A percentile compares a stretch with the other conserved stretches of the same genome.
phyloP scores from a whole-genome alignment of 192 early-diverging fungal genomes.

The Mortierella claussenii region DNA sequence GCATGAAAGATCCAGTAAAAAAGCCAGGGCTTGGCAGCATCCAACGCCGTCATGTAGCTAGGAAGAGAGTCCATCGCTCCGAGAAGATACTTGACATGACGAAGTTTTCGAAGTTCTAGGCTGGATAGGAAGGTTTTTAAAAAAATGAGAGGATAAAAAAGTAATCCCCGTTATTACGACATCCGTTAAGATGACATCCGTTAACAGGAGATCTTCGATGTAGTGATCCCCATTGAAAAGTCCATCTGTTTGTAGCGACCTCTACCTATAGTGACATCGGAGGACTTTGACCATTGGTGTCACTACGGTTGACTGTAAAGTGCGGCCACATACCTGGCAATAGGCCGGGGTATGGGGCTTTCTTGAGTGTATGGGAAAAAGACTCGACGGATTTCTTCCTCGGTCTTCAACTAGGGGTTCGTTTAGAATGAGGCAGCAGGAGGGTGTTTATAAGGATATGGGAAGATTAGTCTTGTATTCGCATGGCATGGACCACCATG shows the following conservation, averaged over 20 bases:
- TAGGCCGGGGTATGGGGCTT: constrained; percentile 28
- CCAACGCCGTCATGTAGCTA: constrained; percentile 51
- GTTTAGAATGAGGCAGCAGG: too few relatives aligned
- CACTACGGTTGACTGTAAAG: too few relatives aligned
- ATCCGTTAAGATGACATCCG: too few relatives aligned
- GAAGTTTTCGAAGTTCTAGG: constrained; percentile 27
- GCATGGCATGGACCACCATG: too few relatives aligned
- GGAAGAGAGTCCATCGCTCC: constrained; percentile 17
- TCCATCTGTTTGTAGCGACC: too few relatives aligned
- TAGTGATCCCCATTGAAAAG: too few relatives aligned
- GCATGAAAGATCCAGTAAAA: constrained; percentile 91
- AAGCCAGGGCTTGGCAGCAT: constrained; percentile 93
- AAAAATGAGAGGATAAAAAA: too few relatives aligned
- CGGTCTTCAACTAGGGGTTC: constrained; percentile 28
- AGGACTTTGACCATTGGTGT: too few relatives aligned
- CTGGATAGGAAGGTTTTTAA: constrained; percentile 5
- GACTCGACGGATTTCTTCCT: constrained; percentile 21
- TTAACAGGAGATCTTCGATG: too few relatives aligned
- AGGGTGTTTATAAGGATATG: too few relatives aligned
- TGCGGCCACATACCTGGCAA: constrained; percentile 32
- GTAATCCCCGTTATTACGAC: not conserved
- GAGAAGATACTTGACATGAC: constrained; percentile 38
- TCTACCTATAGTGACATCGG: too few relatives aligned
- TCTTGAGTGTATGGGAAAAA: constrained; percentile 33
- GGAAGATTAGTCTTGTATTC: too few relatives aligned